Conservation (phyloP, 352 stramenopile species). For the Paralagenidium karlingii region DNA sequence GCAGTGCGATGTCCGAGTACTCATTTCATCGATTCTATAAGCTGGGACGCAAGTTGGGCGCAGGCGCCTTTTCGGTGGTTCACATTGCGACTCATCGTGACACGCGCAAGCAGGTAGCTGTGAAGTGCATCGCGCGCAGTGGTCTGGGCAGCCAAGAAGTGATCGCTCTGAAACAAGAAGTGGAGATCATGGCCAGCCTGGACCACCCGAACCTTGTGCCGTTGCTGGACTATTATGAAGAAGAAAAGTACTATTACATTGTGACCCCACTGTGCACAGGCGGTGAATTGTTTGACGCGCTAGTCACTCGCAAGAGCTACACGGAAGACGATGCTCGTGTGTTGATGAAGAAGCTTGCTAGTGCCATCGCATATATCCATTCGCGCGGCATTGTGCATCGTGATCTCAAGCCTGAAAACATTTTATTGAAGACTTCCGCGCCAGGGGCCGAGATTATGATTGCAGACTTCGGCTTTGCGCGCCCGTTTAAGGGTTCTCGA, state of each 20-base stretch:
- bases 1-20: conserved; percentile 11
- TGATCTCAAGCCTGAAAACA: conserved; percentile 86
- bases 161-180: conserved; percentile 51
- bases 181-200: conserved; percentile 55
- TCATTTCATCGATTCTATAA: conserved; percentile 72
- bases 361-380: conserved; percentile 90
- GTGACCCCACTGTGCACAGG: conserved; percentile 67
- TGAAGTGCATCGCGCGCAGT: conserved; percentile 67
- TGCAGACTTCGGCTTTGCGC: conserved; percentile 84
- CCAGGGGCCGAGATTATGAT: conserved; percentile 71
- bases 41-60: conserved; percentile 75
- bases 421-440: conserved; percentile 68
- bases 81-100: conserved; percentile 65
- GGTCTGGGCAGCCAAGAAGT: conserved; percentile 34
- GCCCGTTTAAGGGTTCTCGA: conserved; percentile 13
- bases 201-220: conserved; percentile 65
- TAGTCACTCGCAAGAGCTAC: conserved; percentile 91
- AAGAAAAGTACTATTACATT: conserved; percentile 64
- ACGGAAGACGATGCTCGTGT: conserved; percentile 91
- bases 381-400: conserved; percentile 86
- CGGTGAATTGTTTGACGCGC: conserved; percentile 93
- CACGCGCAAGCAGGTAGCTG: conserved; percentile 59
- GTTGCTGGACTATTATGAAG: conserved; percentile 63
- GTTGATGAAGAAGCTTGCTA: conserved; percentile 83
- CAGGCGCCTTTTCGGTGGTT: conserved; percentile 81